Evolutionary conservation across 2,329 filamentous ascomycete species (phyloP).

Genomic region (Calonectria henricotiae): DNA sequence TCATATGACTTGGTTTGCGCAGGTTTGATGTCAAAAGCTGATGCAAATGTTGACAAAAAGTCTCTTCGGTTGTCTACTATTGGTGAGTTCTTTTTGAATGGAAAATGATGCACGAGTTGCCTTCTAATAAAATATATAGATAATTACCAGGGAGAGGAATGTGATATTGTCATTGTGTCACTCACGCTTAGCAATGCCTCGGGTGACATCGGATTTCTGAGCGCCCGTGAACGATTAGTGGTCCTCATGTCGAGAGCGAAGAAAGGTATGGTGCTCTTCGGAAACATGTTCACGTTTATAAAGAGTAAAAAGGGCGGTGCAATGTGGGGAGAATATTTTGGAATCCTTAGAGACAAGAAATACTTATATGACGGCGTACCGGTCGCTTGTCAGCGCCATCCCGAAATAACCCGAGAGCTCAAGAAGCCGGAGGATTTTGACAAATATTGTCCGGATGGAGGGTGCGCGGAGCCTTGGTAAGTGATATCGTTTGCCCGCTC

Average conservation of each 20-base stretch:
- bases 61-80: conserved; percentile 78
- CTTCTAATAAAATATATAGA: conserved; percentile 62
- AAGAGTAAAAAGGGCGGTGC: conserved; percentile 61
- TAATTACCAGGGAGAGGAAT: conserved; percentile 86
- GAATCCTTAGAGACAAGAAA: conserved; percentile 66
- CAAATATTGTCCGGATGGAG: conserved; percentile 77
- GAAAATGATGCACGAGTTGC: background rate
- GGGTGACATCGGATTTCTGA: conserved; percentile 81
- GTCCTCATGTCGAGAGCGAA: conserved; percentile 80
- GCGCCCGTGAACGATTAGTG: conserved; percentile 77
- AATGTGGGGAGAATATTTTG: conserved; percentile 74
- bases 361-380: conserved; percentile 75
- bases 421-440: conserved; percentile 73
- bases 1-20: conserved; percentile 72
- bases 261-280: conserved; percentile 78
- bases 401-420: conserved; percentile 65
- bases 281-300: conserved; percentile 79
- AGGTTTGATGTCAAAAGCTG: conserved; percentile 72
- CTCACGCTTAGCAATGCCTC: conserved; percentile 77
- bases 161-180: conserved; percentile 79
- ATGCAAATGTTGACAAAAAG: conserved; percentile 67
- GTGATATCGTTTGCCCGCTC: background rate
- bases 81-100: conserved; percentile 64
- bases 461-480: conserved; percentile 77
- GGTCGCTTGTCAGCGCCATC: conserved; percentile 74